Base-by-base conservation (phyloP, 192 early-diverging fungal genomes). In the Mortierella antarctica region DNA sequence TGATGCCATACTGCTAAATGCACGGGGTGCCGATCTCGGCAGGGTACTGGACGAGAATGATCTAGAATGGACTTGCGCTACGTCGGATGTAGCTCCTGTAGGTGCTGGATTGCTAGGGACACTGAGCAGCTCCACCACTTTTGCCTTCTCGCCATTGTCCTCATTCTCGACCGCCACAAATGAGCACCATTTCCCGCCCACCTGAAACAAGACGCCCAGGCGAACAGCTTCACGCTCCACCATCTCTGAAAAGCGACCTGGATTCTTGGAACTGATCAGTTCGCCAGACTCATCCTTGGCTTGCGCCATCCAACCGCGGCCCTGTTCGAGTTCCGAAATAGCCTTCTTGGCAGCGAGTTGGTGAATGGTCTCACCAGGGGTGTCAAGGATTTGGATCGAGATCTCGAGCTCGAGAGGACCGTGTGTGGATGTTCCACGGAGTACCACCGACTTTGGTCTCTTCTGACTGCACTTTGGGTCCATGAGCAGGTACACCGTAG, bases 241-340 rank as follows among this genome's bases (percentile, higher is more conserved):
- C 65, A 63, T 63, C 17, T 62, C 58, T 17, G 42, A 53, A 41
- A 71, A 56, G 41, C n/a, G 51, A 20, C 70, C n/a, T 42, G 56
- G 53, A n/a, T 64, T 49, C 42, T 71, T 71, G 20, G 52, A 42
- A 15, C 58, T 54, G 15, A 57, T 40, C 15, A 64, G 46, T 17
- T 10, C 40, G 12, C 42, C 61, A 46, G 56, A 21, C 4, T 12
- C 47, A 60, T 64, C 61, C 12, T 50, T 40, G 49, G 61, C 61
- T 14, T 86, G 47, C 8, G 57, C 60, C 21, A 88, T 54, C 66
- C 68, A 88, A 15, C 80, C 86, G 23, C 75, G 72, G 45, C 78
- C 83, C 48, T 87, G 82, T n/a, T 88, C 84, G 13, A 87, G 56
- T 23, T 87, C 86, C 7, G 68, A 63, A n/a, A 88, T 87, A 18